Conservation (phyloP, 805 yeast species). For the Kazachstania bromeliacearum region DNA sequence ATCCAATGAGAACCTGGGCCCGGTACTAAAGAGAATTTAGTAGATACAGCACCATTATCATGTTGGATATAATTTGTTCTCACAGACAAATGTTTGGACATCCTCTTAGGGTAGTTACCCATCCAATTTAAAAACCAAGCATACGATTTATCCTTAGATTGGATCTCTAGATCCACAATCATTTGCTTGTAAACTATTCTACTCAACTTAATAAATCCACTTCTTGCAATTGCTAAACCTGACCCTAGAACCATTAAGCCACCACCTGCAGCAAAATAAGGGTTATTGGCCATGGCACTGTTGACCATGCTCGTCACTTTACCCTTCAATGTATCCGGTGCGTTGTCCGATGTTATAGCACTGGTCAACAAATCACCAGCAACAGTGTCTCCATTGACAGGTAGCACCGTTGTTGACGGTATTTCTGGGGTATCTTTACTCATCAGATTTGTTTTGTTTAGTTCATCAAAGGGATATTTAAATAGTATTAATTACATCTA, state of each 20-base stretch:
- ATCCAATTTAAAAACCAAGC: constrained; percentile 96
- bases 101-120: constrained; percentile 67
- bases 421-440: background rate
- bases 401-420: background rate
- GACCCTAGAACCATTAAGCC: constrained; percentile 96
- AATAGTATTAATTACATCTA: no score
- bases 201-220: constrained; percentile 53
- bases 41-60: constrained; percentile 82
- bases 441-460: no score
- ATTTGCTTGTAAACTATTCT: constrained; percentile 69
- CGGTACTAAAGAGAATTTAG: constrained; percentile 86
- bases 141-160: constrained; percentile 87
- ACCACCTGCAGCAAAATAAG: constrained; percentile 98
- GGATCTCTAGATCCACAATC: constrained; percentile 86
- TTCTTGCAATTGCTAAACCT: constrained; percentile 66
- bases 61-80: constrained; percentile 82
- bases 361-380: no score
- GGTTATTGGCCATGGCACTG: constrained; percentile 59
- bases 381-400: background rate
- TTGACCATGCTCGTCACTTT: constrained; percentile 31
- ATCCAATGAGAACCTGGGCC: constrained; percentile 95
- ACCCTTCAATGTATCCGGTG: background rate
- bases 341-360: background rate
- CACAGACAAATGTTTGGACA: constrained; percentile 79
- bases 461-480: no score